Evolutionary conservation across 805 yeast genomes (phyloP), one percentile per base, ranked within the genome.

Genomic region (Wickerhamomyces silvicola): DNA sequence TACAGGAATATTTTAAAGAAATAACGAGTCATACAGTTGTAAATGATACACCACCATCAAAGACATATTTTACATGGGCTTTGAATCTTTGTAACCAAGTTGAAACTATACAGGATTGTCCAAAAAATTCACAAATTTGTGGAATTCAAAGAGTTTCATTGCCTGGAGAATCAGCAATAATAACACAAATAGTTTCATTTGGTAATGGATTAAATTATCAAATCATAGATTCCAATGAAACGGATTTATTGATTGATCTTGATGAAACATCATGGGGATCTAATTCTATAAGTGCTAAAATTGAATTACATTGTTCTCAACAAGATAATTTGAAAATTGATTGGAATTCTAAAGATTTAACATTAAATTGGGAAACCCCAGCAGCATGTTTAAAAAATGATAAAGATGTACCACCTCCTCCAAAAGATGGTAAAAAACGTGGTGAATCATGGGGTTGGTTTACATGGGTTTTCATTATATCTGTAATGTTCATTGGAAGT

Each of bases 21-120:
- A 50, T 71, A 5, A 72, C 73, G 42, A 32, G 57, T 2, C 57
- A 63, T n/a, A 48, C 65, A 6, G 23, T 46, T 5, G 43, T 63
- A 12, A 59, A 56, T 20, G 70, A 68, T 27, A 84, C 96, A 9
- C 97, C 97, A 12, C 97, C 98, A 2, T 72, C 90, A 10, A 59
- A 56, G 20, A 73, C 82, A 2, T 68, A 62, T 30, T 56, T 66
- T 21, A 66, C 72, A 3, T 84, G 95, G 88, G 75, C 68, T 47
- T 41, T 88, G 22, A 81, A 85, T 31, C 63, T 86, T 7, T 85
- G 94, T 59, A 76, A 73, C 28, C 56, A 59, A 9, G 50, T 45
- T 4, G 52, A 56, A 0, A 52, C 62, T 7, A 60, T 66, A 8
- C 43, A 46, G 6, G 66, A 65, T 18, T 88, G 97, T 57, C 80